Evolutionary conservation across 352 stramenopile genomes (phyloP).

Genomic region (Globisporangium mamillatum): DNA sequence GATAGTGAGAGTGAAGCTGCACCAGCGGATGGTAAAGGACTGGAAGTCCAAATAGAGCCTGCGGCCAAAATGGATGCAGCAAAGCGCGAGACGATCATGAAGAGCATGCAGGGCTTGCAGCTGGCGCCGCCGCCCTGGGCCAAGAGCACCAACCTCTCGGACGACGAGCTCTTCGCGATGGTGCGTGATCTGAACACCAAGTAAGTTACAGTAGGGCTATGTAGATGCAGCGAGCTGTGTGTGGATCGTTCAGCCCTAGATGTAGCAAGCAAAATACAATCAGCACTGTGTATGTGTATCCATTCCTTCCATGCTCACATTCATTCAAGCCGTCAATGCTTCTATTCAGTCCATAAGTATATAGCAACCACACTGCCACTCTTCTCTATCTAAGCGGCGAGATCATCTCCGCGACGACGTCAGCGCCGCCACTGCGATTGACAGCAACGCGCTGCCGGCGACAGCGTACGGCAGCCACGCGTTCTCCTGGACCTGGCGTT

Average conservation of each 20-base stretch:
- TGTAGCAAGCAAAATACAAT: background rate
- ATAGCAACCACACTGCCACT: too few relatives aligned
- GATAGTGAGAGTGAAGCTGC: background rate
- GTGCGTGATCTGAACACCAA: conserved; percentile 29
- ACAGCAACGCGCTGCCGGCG: conserved; percentile 12
- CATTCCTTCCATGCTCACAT: background rate
- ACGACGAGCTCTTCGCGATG: conserved; percentile 52
- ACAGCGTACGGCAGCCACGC: conserved; percentile 9
- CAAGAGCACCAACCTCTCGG: conserved; percentile 31
- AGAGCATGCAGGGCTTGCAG: conserved; percentile 50
- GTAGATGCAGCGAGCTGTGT: background rate
- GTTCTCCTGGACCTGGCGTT: background rate
- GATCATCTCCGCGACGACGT: conserved; percentile 8
- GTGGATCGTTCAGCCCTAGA: background rate
- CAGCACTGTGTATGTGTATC: background rate
- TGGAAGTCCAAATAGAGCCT: background rate
- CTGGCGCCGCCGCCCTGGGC: conserved; percentile 52
- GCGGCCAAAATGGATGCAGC: conserved; percentile 22
- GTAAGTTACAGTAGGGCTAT: background rate
- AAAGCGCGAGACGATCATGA: conserved; percentile 43
- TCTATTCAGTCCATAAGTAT: background rate
- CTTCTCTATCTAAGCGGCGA: background rate
- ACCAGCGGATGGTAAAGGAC: background rate
- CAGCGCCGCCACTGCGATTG: conserved; percentile 17
- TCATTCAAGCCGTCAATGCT: background rate